These are phyloP conservation scores for Termitomyces sp. DNA, from an alignment of 768 basidiomycete genomes.

Conservation along the genomic window DNA sequence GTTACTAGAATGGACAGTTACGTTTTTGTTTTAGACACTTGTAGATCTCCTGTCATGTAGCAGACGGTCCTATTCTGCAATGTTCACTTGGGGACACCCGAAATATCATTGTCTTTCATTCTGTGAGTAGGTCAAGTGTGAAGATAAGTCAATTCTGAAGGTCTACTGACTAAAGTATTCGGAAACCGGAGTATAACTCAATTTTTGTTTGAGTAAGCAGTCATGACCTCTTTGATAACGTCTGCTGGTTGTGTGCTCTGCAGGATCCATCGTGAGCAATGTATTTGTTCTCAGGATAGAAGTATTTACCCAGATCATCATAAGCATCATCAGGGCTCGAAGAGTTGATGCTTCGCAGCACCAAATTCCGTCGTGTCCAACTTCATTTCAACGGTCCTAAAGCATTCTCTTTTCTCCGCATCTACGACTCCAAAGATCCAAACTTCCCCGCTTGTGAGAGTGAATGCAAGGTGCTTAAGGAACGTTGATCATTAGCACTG, in stretches of 20 bases:
- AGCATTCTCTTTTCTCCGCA: background rate
- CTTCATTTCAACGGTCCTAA: no score
- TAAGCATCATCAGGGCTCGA: background rate
- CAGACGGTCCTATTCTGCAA: no score
- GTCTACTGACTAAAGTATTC: no score
- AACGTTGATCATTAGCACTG: background rate
- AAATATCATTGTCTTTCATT: no score
- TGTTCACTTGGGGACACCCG: no score
- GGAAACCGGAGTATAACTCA: no score
- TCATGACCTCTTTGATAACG: no score
- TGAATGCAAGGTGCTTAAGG: background rate
- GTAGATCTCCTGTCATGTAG: background rate
- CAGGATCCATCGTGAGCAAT: background rate
- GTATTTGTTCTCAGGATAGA: background rate
- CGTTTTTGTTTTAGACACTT: background rate
- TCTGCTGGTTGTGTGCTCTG: background rate
- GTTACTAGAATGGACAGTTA: background rate
- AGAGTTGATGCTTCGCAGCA: background rate
- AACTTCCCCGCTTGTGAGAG: background rate
- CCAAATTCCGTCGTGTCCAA: no score
- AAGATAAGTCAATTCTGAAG: no score
- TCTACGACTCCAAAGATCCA: background rate
- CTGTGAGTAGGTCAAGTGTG: no score
- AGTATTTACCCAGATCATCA: no score
- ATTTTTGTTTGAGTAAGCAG: no score